A percentile compares a stretch with the other conserved stretches of the same genome.
phyloP scores from a whole-genome alignment of 371 early-diverging fungal genomes.

The Umbelopsis sp. region DNA sequence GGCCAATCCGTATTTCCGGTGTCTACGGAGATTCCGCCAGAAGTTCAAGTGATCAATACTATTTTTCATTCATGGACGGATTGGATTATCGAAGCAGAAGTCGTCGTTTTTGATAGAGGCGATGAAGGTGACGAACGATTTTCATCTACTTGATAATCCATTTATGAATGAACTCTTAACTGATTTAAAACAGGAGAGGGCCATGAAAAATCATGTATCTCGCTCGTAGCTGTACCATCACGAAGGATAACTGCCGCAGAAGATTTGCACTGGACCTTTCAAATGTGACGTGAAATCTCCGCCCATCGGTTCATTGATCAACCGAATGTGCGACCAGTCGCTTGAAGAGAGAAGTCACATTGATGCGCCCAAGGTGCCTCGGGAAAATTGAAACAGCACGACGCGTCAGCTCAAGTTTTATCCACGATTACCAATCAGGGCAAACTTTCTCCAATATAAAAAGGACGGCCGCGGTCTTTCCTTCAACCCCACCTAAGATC shows the following conservation, averaged over 20 bases:
- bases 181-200: not conserved
- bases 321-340: not conserved
- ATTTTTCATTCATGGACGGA: constrained; percentile 5
- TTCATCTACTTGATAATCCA: not conserved
- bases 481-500: not conserved
- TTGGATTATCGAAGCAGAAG: constrained; percentile 1
- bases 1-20: not conserved
- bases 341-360: not conserved
- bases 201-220: not conserved
- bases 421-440: no score
- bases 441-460: no score
- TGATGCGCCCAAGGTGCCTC: not conserved
- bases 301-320: not conserved
- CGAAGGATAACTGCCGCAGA: not conserved
- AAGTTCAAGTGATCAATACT: not conserved
- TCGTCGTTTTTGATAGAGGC: not conserved
- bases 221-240: constrained; percentile 1
- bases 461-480: not conserved
- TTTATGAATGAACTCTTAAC: not conserved
- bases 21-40: not conserved
- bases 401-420: no score
- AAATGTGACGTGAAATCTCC: not conserved
- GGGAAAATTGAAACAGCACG: not conserved
- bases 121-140: not conserved
- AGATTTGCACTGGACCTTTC: constrained; percentile 13